Base-by-base conservation (phyloP, 768 basidiomycete genomes). In the Boletus fagicola region DNA sequence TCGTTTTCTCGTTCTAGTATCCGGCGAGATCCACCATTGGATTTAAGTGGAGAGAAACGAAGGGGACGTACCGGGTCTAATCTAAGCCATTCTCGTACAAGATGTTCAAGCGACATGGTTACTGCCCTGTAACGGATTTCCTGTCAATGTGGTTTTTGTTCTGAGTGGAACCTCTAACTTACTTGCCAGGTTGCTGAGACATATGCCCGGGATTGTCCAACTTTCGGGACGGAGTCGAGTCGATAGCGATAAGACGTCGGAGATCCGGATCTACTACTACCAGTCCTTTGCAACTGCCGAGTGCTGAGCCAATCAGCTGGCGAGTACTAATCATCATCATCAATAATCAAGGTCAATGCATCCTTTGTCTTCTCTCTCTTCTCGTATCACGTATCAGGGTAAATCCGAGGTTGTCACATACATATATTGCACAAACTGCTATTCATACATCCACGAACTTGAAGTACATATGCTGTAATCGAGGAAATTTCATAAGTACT, bases 61-160 rank as follows among this genome's bases (percentile, higher is more conserved):
- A 49, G 4, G 26, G 16, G 18, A 42, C 56, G n/a, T 54, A 81
- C 83, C 54, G 75, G 71, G 63, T 83, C 82, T 39, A 81, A 57
- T 48, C 71, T 72, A 45, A 83, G 68, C 82, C 82, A 83, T 62
- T 81, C 78, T 13, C 70, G 68, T n/a, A 82, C 80, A 30, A 81
- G 74, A 20, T 70, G 59, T 56, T 78, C 72, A 28, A 84, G 68
- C 13, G 57, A 54, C 51, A 58, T 61, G 6, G 26, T 36, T 36
- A 26, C 12, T 24, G 45, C 11, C 39, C 26, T 45, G 46, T 10
- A 18, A 46, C 42, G 5, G 24, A 36, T 18, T 47, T n/a, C 7
- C 28, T 28, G 42, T 10, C 1, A 24, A 28, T 26, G 35, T 33
- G 36, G 18, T 13, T 22, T 57, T 30, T 8, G 22, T 20, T 39